Percentiles rank a stretch among this genome's conserved stretches.
Evolutionary conservation across 2,329 filamentous ascomycete genomes (phyloP).

Genomic region (Alternaria infectoria): DNA sequence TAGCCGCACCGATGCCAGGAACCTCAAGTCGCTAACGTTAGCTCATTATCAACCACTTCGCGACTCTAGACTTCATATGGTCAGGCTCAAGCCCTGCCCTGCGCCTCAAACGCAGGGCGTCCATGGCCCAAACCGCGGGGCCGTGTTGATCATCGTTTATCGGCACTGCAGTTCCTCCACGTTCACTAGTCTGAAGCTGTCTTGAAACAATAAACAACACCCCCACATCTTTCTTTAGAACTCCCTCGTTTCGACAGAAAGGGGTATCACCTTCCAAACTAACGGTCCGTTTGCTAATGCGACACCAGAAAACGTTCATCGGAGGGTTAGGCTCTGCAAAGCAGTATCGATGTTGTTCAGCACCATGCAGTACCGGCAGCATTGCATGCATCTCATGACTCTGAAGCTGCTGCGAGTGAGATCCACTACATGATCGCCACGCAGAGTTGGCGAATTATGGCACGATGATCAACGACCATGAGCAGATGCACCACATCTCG

Average conservation of each 20-base stretch:
- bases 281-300: conserved; percentile 1
- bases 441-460: background rate
- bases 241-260: conserved; percentile 19
- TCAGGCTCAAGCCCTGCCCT: background rate
- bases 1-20: background rate
- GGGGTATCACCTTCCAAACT: conserved; percentile 2
- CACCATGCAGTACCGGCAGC: background rate
- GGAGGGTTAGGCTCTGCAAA: background rate
- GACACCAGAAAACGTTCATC: background rate
- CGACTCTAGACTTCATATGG: background rate
- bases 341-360: background rate
- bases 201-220: conserved; percentile 23
- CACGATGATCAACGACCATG: background rate
- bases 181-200: conserved; percentile 12
- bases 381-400: background rate
- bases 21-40: background rate
- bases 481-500: background rate
- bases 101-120: conserved; percentile 14
- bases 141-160: conserved; percentile 20
- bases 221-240: conserved; percentile 30
- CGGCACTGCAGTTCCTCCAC: conserved; percentile 8
- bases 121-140: conserved; percentile 8
- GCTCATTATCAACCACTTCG: background rate
- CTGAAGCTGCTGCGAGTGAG: background rate
- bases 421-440: conserved; percentile 1